Conservation (phyloP, 139 green algal genomes). For the Pleodorina starrii region DNA sequence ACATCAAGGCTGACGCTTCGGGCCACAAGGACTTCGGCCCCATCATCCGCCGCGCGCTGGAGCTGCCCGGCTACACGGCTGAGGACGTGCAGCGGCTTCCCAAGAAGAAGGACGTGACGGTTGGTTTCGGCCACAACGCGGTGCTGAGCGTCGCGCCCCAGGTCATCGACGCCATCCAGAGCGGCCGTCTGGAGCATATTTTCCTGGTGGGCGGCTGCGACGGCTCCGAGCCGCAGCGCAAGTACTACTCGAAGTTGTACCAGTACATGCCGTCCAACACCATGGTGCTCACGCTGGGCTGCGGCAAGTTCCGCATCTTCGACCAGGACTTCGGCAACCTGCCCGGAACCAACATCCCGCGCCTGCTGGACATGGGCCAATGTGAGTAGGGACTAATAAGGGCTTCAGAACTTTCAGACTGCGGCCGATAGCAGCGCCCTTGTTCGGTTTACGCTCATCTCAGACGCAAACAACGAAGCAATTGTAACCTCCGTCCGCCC, state of each 20-base stretch:
- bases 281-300: slow-evolving; percentile 79
- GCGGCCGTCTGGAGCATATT: slow-evolving; percentile 68
- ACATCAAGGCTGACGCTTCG: slow-evolving; percentile 51
- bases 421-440: too few species aligned
- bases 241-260: slow-evolving; percentile 62
- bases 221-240: slow-evolving; percentile 71
- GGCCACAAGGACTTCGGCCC: slow-evolving; percentile 64
- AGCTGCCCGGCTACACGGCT: slow-evolving; percentile 64
- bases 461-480: too few species aligned
- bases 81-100: not conserved
- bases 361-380: slow-evolving; percentile 89
- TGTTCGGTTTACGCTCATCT: too few species aligned
- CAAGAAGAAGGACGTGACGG: slow-evolving; percentile 39
- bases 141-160: slow-evolving; percentile 64
- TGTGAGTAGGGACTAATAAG: too few species aligned
- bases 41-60: slow-evolving; percentile 65
- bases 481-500: too few species aligned
- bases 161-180: slow-evolving; percentile 70
- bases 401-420: too few species aligned
- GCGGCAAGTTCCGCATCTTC: slow-evolving; percentile 84
- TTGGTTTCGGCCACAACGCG: slow-evolving; percentile 70
- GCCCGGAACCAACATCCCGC: slow-evolving; percentile 70
- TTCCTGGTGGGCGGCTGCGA: slow-evolving; percentile 76
- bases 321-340: slow-evolving; percentile 77
- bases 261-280: slow-evolving; percentile 57